Conservation (phyloP, 805 yeast species). For the Candida tallmaniae region DNA sequence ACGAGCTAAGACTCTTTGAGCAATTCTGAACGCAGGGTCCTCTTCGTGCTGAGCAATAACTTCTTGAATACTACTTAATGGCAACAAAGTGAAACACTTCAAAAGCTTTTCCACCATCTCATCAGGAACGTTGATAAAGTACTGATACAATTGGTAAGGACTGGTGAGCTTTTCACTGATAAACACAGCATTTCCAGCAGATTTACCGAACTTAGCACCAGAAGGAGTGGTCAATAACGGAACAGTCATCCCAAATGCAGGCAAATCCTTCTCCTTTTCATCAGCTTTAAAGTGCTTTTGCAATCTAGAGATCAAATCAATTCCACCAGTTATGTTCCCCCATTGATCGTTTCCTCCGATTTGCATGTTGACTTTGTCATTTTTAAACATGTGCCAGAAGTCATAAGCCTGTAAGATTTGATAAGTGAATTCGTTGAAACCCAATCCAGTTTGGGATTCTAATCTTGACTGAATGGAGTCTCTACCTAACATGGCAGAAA, state of each 20-base stretch:
- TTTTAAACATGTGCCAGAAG: conserved; percentile 71
- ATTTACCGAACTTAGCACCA: conserved; percentile 94
- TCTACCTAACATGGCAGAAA: conserved; percentile 82
- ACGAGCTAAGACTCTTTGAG: conserved; percentile 72
- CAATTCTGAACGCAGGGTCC: conserved; percentile 62
- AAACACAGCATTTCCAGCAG: conserved; percentile 95
- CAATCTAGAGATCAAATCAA: conserved; percentile 74
- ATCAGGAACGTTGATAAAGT: conserved; percentile 75
- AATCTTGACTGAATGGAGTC: conserved; percentile 82
- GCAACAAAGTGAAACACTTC: conserved; percentile 75
- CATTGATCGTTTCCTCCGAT: conserved; percentile 97
- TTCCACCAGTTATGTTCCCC: conserved; percentile 97
- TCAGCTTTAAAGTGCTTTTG: conserved; percentile 15
- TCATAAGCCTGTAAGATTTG: conserved; percentile 93
- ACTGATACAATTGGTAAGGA: conserved; percentile 80
- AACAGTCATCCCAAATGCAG: conserved; percentile 75
- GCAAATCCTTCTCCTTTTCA: conserved; percentile 12
- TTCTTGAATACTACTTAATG: conserved; percentile 51
- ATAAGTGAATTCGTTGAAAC: conserved; percentile 91
- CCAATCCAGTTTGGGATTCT: conserved; percentile 67
- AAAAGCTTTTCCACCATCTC: conserved; percentile 65
- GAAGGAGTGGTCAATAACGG: conserved; percentile 83
- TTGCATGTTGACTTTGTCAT: conserved; percentile 62
- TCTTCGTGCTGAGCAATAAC: conserved; percentile 49
- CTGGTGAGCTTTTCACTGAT: conserved; percentile 71